Evolutionary conservation across 2,329 filamentous ascomycete species (phyloP).

Genomic region (Aspergillus proliferans): DNA sequence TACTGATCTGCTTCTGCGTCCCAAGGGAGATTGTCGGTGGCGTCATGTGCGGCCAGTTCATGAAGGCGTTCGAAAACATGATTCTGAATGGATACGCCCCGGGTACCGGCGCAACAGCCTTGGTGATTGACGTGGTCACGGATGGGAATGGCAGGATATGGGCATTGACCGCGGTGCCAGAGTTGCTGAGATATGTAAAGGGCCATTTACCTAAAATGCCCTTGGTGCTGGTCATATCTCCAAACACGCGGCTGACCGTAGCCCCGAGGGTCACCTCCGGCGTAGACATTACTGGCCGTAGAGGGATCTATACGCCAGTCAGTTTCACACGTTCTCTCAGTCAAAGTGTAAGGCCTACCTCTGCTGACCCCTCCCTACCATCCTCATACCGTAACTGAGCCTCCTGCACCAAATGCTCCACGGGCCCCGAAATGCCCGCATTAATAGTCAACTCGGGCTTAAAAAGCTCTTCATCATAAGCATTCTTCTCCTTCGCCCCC

Average conservation of each 20-base stretch:
- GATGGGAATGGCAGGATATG: slow-evolving; percentile 26
- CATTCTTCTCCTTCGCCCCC: slow-evolving; percentile 6
- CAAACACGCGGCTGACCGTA: slow-evolving; percentile 23
- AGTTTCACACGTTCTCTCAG: slow-evolving; percentile 3
- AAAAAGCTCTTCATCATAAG: slow-evolving; percentile 7
- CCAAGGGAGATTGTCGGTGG: slow-evolving; percentile 29
- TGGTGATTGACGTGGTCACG: slow-evolving; percentile 24
- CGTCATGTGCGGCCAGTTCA: slow-evolving; percentile 18
- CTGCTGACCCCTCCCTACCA: slow-evolving; percentile 17
- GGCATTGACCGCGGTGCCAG: slow-evolving; percentile 21
- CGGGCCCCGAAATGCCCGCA: slow-evolving; percentile 25
- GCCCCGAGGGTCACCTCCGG: slow-evolving; percentile 28
- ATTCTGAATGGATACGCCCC: slow-evolving; percentile 30
- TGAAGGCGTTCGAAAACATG: slow-evolving; percentile 22
- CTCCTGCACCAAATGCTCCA: slow-evolving; percentile 19
- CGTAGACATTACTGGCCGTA: slow-evolving; percentile 22
- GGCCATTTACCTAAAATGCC: slow-evolving; percentile 22
- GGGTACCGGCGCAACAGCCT: slow-evolving; percentile 24
- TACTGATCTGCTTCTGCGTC: slow-evolving; percentile 25
- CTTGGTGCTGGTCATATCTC: slow-evolving; percentile 19
- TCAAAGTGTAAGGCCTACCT: slow-evolving; percentile 15
- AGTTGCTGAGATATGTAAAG: slow-evolving; percentile 27
- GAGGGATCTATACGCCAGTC: slow-evolving; percentile 20
- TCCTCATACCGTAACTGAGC: slow-evolving; percentile 20
- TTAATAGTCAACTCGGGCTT: slow-evolving; percentile 24